Base-by-base conservation (phyloP, 208 protist species). In the Crithidia mellificae region DNA sequence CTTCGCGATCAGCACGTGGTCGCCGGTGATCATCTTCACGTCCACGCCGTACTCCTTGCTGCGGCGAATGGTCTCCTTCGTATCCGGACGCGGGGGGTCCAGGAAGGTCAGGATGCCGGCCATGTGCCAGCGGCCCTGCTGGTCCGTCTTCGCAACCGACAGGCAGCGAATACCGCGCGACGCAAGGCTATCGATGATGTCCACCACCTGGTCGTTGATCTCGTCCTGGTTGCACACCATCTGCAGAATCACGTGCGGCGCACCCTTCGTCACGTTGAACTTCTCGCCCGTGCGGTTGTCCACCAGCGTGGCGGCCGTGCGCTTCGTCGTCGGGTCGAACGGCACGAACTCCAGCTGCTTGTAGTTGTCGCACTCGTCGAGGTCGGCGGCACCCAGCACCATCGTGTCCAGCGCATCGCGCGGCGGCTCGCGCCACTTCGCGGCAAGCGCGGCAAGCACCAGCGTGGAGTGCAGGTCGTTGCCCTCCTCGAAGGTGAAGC, bases 11-110 rank as follows among this genome's bases (percentile, higher is more conserved):
- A 89, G 72, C 19, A 98, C 68, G 80, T 97, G 94, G 66, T 98
- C 95, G 46, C 97, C 98, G 0, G 98, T 99, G 50, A 97, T 89
- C 98, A 99, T 99, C 65, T 95, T 81, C 57, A 99, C 96, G 6
- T 74, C 91, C 57, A 99, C 92, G 12, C 97, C 97, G 6, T 97
- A 96, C 46, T 82, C 44, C 72, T 98, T 88, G 83, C 97, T 99
- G 68, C 84, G 80, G 34, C 47, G 54, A 19, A 99, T 94, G 17
- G 97, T 92, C 20, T 88, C 78, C 22, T 85, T 81, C 19, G 98
- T 96, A 68, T 99, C 97, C 11, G 91, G 87, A 12, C 98, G 85
- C 14, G 98, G 78, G 25, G 97, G 97, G 68, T 99, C 97, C 69
- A 98, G 82, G 61, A 99, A n/a, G n/a, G n/a, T n/a, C n/a, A n/a